These are phyloP conservation scores for Torrubiella hemipterigena DNA, from an alignment of 2,329 filamentous ascomycete genomes.

Conservation along the genomic window DNA sequence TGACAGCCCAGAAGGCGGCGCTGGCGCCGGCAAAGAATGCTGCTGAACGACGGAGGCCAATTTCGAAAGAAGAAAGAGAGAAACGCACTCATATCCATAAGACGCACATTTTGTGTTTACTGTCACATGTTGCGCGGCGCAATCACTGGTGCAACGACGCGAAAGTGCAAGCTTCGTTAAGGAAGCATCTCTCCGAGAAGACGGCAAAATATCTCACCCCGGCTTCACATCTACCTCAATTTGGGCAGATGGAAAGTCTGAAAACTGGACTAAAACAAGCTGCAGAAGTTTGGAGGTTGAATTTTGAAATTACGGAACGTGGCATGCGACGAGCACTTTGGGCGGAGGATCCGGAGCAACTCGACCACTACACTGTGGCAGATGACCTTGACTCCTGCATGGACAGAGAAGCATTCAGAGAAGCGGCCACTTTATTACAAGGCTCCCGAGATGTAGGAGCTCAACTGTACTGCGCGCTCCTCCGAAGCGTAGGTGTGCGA, in stretches of 20 bases:
- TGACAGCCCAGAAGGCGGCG: constrained; percentile 32
- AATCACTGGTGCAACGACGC: constrained; percentile 85
- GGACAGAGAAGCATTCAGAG: constrained; percentile 61
- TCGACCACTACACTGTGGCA: constrained; percentile 47
- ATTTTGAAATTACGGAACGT: constrained; percentile 58
- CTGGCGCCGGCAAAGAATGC: constrained; percentile 16
- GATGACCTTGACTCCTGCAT: constrained; percentile 55
- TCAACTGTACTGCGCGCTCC: constrained; percentile 78
- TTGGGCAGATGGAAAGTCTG: constrained; percentile 63
- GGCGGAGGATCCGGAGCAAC: constrained; percentile 53
- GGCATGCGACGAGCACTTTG: constrained; percentile 63
- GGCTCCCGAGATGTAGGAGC: constrained; percentile 86
- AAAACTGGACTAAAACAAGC: constrained; percentile 66
- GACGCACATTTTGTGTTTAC: constrained; percentile 68
- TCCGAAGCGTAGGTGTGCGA: constrained; percentile 73
- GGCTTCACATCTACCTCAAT: constrained; percentile 54
- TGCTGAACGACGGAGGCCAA: constrained; percentile 34
- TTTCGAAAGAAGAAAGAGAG: constrained; percentile 40
- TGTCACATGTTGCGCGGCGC: constrained; percentile 64
- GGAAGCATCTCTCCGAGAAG: constrained; percentile 52
- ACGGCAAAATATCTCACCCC: constrained; percentile 59
- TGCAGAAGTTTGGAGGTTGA: constrained; percentile 52
- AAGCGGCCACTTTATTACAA: constrained; percentile 53
- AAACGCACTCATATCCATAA: constrained; percentile 71
- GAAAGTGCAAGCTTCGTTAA: constrained; percentile 54